Evolutionary conservation across 768 basidiomycete species (phyloP).

Genomic region (Pulveroboletus sp.): DNA sequence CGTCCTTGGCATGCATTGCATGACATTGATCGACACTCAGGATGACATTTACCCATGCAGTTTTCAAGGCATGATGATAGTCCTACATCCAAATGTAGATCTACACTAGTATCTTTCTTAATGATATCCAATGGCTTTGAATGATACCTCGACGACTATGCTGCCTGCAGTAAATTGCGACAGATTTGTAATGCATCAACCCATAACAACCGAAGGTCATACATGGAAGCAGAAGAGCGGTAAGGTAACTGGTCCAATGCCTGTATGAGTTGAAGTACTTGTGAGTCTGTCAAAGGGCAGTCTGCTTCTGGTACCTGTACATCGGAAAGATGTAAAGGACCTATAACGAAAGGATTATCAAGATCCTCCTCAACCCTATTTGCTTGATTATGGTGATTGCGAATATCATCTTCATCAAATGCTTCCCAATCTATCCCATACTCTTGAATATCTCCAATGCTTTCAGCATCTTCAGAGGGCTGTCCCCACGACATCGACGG

Average conservation of each 20-base stretch:
- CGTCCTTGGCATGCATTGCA: too few relatives aligned
- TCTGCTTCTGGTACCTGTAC: not conserved
- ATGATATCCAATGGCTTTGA: too few relatives aligned
- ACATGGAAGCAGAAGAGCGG: not conserved
- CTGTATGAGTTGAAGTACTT: not conserved
- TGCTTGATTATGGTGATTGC: not conserved
- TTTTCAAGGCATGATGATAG: too few relatives aligned
- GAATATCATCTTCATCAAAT: not conserved
- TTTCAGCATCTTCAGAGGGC: not conserved
- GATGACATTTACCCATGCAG: too few relatives aligned
- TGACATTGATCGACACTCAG: too few relatives aligned
- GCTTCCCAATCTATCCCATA: not conserved
- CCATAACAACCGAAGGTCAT: not conserved
- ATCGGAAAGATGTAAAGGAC: not conserved
- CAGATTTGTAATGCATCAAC: too few relatives aligned
- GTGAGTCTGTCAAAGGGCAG: not conserved
- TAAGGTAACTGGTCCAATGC: too few relatives aligned
- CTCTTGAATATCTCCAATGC: not conserved
- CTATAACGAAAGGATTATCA: not conserved
- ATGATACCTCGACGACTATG: too few relatives aligned
- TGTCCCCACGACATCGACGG: too few relatives aligned
- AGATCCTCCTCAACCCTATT: not conserved
- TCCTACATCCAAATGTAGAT: too few relatives aligned
- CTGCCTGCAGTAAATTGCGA: too few relatives aligned
- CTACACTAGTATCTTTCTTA: too few relatives aligned